phyloP scores from a whole-genome alignment of 2,329 filamentous ascomycete species.

The Fusarium ramigenum region DNA sequence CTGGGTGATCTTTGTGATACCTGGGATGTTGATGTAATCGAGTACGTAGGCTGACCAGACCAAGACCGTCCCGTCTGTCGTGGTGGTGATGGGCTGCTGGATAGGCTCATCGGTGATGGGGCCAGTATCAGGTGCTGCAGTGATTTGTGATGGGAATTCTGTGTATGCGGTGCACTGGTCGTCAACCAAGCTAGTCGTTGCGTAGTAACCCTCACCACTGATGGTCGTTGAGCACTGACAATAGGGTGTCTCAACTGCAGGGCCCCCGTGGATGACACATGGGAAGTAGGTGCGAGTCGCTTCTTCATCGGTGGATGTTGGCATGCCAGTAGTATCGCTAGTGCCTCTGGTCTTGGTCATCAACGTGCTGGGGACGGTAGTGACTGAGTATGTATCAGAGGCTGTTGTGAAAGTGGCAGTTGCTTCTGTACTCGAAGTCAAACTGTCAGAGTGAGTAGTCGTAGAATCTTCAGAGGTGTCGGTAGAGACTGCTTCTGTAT shows the following conservation, averaged over 20 bases:
- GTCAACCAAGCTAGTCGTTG: background rate
- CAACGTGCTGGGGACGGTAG: background rate
- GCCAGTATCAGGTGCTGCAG: background rate
- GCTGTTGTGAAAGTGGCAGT: too few species aligned
- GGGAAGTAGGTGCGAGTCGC: background rate
- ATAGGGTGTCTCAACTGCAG: background rate
- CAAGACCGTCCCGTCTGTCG: slow-evolving; percentile 1
- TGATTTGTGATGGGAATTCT: background rate
- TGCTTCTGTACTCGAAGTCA: background rate
- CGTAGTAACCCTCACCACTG: background rate
- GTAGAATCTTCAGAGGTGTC: background rate
- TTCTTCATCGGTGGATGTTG: background rate
- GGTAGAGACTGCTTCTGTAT: background rate
- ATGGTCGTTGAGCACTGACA: background rate
- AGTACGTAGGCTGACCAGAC: slow-evolving; percentile 1
- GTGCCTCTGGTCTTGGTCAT: background rate
- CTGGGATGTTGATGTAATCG: background rate
- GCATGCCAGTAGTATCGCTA: background rate
- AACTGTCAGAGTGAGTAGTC: background rate
- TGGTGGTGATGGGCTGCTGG: background rate
- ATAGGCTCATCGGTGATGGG: background rate
- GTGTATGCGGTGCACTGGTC: background rate
- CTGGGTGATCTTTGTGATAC: background rate
- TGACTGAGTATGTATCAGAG: background rate
- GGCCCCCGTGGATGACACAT: background rate